A percentile compares a stretch with the other conserved stretches of the same genome.
Evolutionary conservation across 225 moss, liverwort and hornwort genomes (phyloP).

Genomic region (Sphagnum tenellum): DNA sequence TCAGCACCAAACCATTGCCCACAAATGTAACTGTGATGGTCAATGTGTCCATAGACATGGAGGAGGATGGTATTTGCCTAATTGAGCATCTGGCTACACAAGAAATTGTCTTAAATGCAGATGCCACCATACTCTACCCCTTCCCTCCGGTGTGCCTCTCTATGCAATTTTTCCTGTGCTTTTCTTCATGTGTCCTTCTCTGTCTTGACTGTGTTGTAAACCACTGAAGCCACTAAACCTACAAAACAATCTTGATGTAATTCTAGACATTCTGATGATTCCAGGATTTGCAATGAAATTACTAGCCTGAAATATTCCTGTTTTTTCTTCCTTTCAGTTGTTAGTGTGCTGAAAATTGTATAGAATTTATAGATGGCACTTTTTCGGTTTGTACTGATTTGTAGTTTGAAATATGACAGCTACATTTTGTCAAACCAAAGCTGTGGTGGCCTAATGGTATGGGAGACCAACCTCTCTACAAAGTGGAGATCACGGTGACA

Average conservation of each 20-base stretch:
- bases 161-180: too few species aligned
- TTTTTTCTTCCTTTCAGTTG: too few species aligned
- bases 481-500: constrained; percentile 60
- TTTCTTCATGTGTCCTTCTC: too few species aligned
- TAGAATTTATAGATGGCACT: background rate
- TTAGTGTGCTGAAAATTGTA: too few species aligned
- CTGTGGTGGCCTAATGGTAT: constrained; percentile 98
- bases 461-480: constrained; percentile 89
- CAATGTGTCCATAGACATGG: constrained; percentile 57
- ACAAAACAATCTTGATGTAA: background rate
- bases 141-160: constrained; percentile 47
- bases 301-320: too few species aligned
- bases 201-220: too few species aligned
- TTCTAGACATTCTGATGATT: background rate
- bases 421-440: constrained; percentile 60
- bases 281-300: background rate
- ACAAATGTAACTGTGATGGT: constrained; percentile 40
- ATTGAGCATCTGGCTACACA: constrained; percentile 49
- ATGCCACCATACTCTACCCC: constrained; percentile 31
- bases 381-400: constrained; percentile 1
- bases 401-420: constrained; percentile 28
- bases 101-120: constrained; percentile 47
- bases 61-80: constrained; percentile 33
- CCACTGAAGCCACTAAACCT: too few species aligned
- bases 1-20: constrained; percentile 38